These are phyloP conservation scores for Boletus reticuloceps DNA, from an alignment of 768 basidiomycete species.

Conservation along the genomic window DNA sequence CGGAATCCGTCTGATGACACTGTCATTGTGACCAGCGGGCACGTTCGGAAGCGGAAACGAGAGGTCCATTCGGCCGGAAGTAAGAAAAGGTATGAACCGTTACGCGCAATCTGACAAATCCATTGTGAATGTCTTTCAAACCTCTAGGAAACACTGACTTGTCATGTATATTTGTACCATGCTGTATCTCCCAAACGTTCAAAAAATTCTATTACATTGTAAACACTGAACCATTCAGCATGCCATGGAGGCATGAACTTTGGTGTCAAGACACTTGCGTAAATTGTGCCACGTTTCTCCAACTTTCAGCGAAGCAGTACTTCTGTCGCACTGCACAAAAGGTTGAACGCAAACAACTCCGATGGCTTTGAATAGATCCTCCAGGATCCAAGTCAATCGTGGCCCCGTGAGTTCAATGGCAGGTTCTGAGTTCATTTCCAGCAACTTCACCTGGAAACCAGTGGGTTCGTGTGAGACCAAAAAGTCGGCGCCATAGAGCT, in stretches of 20 bases:
- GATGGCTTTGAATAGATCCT: conserved; percentile 75
- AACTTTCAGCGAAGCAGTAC: conserved; percentile 40
- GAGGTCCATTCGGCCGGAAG: neutral
- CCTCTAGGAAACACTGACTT: conserved; percentile 9
- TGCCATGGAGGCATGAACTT: conserved; percentile 37
- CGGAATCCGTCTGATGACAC: neutral
- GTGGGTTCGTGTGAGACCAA: conserved; percentile 53
- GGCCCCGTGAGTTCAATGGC: conserved; percentile 93
- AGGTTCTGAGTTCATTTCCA: conserved; percentile 94
- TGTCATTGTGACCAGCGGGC: neutral
- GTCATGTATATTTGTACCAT: neutral
- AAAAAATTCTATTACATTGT: neutral
- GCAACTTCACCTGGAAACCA: conserved; percentile 61
- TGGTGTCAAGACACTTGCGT: conserved; percentile 64
- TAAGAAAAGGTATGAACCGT: conserved; percentile 10
- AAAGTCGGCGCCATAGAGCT: conserved; percentile 94
- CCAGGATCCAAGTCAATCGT: conserved; percentile 75
- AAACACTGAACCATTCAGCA: conserved; percentile 1
- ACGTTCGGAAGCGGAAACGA: conserved; percentile 15
- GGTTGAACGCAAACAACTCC: conserved; percentile 68
- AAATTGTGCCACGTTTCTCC: conserved; percentile 55
- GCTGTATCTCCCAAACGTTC: neutral
- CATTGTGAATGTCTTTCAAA: neutral
- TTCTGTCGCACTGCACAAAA: conserved; percentile 35
- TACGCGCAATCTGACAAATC: no score